These are phyloP conservation scores for Ophiocordyceps australis DNA, from an alignment of 2,329 filamentous ascomycete species.

Conservation along the genomic window DNA sequence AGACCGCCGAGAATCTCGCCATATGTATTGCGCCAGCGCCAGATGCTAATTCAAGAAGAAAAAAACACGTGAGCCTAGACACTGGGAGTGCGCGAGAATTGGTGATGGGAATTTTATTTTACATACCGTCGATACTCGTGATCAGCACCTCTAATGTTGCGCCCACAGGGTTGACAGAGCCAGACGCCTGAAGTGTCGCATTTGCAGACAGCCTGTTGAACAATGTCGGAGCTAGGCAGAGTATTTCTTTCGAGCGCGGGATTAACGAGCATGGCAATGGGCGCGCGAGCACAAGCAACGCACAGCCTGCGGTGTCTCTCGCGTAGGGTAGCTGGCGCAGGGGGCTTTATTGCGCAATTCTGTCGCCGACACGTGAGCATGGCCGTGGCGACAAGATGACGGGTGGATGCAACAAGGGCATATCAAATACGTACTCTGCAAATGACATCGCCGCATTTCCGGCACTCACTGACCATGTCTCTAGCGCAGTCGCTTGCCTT, in stretches of 20 bases:
- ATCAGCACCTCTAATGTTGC: slow-evolving; percentile 43
- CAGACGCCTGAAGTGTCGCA: slow-evolving; percentile 46
- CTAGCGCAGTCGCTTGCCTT: slow-evolving; percentile 67
- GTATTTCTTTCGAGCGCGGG: slow-evolving; percentile 23
- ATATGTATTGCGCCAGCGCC: slow-evolving; percentile 81
- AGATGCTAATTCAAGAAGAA: slow-evolving; percentile 42
- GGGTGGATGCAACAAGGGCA: no score
- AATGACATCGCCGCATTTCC: slow-evolving; percentile 57
- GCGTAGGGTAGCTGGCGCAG: slow-evolving; percentile 45
- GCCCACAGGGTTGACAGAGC: slow-evolving; percentile 74
- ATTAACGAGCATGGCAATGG: slow-evolving; percentile 37
- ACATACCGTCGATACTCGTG: slow-evolving; percentile 39
- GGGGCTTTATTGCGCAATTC: slow-evolving; percentile 84
- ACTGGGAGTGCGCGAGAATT: background rate
- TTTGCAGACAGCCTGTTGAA: slow-evolving; percentile 37
- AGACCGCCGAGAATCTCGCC: slow-evolving; percentile 63
- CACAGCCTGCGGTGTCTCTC: slow-evolving; percentile 72
- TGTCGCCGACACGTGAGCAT: slow-evolving; percentile 14
- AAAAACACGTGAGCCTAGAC: background rate
- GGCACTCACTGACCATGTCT: slow-evolving; percentile 73
- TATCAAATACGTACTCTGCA: slow-evolving; percentile 64
- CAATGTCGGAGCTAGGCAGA: slow-evolving; percentile 29
- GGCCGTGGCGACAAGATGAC: no score
- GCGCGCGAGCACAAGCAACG: slow-evolving; percentile 52
- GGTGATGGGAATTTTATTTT: slow-evolving; percentile 1